Evolutionary conservation across 768 basidiomycete genomes (phyloP), one percentile per base, ranked within the genome.

Genomic region (Suillus occidentalis): DNA sequence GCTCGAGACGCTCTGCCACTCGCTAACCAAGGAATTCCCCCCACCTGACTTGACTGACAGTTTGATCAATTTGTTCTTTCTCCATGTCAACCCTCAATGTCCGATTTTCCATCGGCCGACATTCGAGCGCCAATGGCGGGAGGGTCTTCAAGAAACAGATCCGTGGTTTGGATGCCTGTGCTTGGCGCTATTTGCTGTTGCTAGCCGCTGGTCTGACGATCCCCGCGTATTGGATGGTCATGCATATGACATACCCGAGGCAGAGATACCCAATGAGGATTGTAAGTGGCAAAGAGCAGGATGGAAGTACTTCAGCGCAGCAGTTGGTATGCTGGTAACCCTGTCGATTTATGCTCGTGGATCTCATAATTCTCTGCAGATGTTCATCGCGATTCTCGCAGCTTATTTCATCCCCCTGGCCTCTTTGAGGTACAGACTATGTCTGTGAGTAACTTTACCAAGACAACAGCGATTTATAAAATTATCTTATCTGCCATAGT

Each of bases 81-180:
- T 76, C 3, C 80, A 87, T 65, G 74, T 82, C 59, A 90, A 94
- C 70, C 70, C 73, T 36, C 79, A 85, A 42, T 80, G 87, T 62
- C 91, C 92, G 9, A 75, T 95, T 22, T 78, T 95, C 36, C 91
- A 94, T 71, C 83, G 82, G 25, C 86, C 86, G 6, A 87, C 88
- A 0, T 94, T 95, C 70, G 79, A 86, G 43, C 81, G 81, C 18
- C 85, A 89, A 55, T 88, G 87, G 79, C 77, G 71, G 39, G 82
- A 85, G 2, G 79, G 79, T 9, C 70, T 89, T 31, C 83, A 90
- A 68, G 78, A 82, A 36, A 79, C 76, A 18, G 83, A 90, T 64
- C 73, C 80, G 8, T 85, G 84, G 78, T 94, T 93, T 70, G 78
- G 83, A 7, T 80, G 81, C 58, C 79, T 89, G 7, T 88, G 89